Conservation (phyloP, 768 basidiomycete species). For the Artomyces pyxidatus region DNA sequence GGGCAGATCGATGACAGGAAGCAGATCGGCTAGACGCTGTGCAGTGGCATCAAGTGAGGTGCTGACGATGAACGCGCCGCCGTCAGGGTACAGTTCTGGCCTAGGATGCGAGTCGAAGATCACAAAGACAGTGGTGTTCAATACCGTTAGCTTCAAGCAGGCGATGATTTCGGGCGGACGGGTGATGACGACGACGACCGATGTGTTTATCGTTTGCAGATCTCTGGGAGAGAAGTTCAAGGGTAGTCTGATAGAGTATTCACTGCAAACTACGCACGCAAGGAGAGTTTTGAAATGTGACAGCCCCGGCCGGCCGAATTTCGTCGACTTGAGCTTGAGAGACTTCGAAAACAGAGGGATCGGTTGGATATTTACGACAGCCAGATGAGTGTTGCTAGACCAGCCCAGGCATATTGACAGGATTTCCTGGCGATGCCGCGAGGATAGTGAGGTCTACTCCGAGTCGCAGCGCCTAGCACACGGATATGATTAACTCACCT, state of each 20-base stretch:
- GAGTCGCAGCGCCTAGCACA: neutral
- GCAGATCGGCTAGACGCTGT: conserved; percentile 34
- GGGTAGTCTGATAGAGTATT: neutral
- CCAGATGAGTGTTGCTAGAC: conserved; percentile 44
- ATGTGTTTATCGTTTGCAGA: conserved; percentile 16
- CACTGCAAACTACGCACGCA: conserved; percentile 14
- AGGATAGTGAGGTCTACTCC: neutral
- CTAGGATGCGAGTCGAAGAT: conserved; percentile 66
- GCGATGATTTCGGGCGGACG: conserved; percentile 65
- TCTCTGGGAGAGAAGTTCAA: conserved; percentile 14
- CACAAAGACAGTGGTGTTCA: conserved; percentile 33
- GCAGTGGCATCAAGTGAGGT: conserved; percentile 37
- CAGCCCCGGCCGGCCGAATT: conserved; percentile 31
- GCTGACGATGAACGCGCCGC: conserved; percentile 52
- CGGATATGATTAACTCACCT: conserved; percentile 25
- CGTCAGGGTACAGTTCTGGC: conserved; percentile 42
- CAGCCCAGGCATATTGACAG: conserved; percentile 49
- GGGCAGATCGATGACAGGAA: conserved; percentile 41
- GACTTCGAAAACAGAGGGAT: conserved; percentile 41
- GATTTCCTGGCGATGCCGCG: conserved; percentile 35
- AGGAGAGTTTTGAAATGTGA: conserved; percentile 30
- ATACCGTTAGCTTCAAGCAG: conserved; percentile 31
- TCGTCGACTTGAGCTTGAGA: conserved; percentile 27
- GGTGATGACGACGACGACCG: conserved; percentile 47
- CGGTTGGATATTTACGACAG: conserved; percentile 43